Base-by-base conservation (phyloP, 2,329 filamentous ascomycete genomes). In the Neurospora sp. region DNA sequence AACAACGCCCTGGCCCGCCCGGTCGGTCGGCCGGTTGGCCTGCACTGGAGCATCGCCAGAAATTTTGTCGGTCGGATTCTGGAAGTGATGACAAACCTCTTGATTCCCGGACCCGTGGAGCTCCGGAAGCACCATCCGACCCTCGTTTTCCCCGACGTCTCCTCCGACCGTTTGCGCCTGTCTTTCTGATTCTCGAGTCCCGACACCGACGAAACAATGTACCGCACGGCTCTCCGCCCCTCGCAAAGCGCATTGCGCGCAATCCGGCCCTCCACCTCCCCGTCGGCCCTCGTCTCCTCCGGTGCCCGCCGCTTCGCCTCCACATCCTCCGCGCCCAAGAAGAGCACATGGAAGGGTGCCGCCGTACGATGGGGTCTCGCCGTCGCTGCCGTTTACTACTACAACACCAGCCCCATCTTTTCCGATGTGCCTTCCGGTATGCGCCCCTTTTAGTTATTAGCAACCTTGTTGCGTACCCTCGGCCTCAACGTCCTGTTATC, bases 321-420 rank as follows among this genome's bases (percentile, higher is more conserved):
- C 70, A 87, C 87, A 69, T 78, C 81, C 13, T 79, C 90, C 3
- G 83, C 87, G 77, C 92, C 89, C 82, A 89, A 89, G 82, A 88
- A 88, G 76, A 84, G 93, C 79, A 91, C 89, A 78, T 97, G 93
- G 92, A 97, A 94, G 86, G 91, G 89, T 79, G 85, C 89, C 68
- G 85, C 85, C 4, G 79, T 87, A 76, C 87, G 95, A 83, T 91
- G 93, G 87, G 92, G 89, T 74, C 78, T 96, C 70, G 94, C 93
- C 0, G 85, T 84, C 71, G 93, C 86, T 23, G 89, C 90, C 66
- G 82, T 98, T 67, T 99, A 98, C 83, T 97, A 92, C 81, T 99
- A 98, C 81, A 97, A 93, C 83, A 97, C 93, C 8, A 95, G 91
- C 77, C 87, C 89, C 69, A 84, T 93, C 28, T 98, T 98, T 80